Evolutionary conservation across 352 stramenopile species (phyloP).

Genomic region (Phytophthora aleatoria): DNA sequence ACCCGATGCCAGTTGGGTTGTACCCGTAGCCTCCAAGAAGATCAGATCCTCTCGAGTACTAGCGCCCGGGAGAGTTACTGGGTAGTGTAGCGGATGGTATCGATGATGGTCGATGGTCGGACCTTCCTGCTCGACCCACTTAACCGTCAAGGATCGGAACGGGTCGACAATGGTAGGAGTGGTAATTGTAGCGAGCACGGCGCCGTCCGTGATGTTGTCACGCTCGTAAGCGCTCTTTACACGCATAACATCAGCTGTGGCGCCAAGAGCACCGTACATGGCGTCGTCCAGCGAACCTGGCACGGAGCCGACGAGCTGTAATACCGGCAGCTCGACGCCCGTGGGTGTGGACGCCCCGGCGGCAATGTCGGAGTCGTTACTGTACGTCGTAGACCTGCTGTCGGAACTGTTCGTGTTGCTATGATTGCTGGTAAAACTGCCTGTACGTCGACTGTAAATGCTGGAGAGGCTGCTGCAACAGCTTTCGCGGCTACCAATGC

Average conservation of each 20-base stretch:
- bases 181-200: slow-evolving; percentile 54
- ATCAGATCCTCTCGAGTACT: slow-evolving; percentile 63
- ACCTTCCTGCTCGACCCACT: slow-evolving; percentile 59
- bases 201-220: slow-evolving; percentile 47
- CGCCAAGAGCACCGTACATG: slow-evolving; percentile 56
- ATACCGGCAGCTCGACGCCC: slow-evolving; percentile 38
- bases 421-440: slow-evolving; percentile 34
- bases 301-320: slow-evolving; percentile 54
- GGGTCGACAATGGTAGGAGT: slow-evolving; percentile 45
- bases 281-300: slow-evolving; percentile 59
- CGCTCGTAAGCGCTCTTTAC: slow-evolving; percentile 55
- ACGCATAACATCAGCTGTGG: slow-evolving; percentile 49
- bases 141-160: slow-evolving; percentile 59
- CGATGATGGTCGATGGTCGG: slow-evolving; percentile 38
- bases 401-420: slow-evolving; percentile 38
- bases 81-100: slow-evolving; percentile 45
- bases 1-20: slow-evolving; percentile 43
- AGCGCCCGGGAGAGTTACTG: slow-evolving; percentile 35
- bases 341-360: slow-evolving; percentile 6
- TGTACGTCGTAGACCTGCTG: slow-evolving; percentile 22
- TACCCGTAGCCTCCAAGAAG: slow-evolving; percentile 59
- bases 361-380: slow-evolving; percentile 24
- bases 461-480: slow-evolving; percentile 35
- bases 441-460: slow-evolving; percentile 31
- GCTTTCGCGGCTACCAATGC: slow-evolving; percentile 31